Percentiles rank a stretch among this genome's conserved stretches.
These are phyloP conservation scores for Hypoxylon sp. DNA, from an alignment of 2,329 filamentous ascomycete genomes.

Conservation along the genomic window DNA sequence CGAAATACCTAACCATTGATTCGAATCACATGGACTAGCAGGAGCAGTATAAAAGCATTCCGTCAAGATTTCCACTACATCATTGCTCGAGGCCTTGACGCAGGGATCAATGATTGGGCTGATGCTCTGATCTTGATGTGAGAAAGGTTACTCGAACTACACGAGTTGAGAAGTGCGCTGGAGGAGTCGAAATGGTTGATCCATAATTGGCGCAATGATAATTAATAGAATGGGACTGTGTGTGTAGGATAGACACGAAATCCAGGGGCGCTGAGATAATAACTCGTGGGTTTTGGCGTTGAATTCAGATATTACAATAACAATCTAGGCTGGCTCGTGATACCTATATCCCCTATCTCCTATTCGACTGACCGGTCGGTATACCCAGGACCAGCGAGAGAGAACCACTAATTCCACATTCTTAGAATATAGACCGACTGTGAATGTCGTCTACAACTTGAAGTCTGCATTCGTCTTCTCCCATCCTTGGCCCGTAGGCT, in stretches of 20 bases:
- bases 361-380: background rate
- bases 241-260: background rate
- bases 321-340: background rate
- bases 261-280: background rate
- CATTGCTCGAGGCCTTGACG: too few relatives aligned
- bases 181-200: too few relatives aligned
- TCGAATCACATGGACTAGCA: too few relatives aligned
- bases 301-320: background rate
- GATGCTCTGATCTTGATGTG: background rate
- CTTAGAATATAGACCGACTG: background rate
- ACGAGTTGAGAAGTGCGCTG: too few relatives aligned
- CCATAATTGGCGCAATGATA: too few relatives aligned
- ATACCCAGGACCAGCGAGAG: background rate
- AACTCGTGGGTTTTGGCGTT: background rate
- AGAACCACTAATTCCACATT: background rate
- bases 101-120: too few relatives aligned
- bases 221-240: background rate
- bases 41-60: too few relatives aligned
- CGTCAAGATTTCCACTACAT: too few relatives aligned
- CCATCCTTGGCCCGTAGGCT: conserved; percentile 70
- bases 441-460: conserved; percentile 68
- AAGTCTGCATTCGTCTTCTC: conserved; percentile 80
- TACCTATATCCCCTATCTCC: background rate
- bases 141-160: background rate
- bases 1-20: too few relatives aligned